A percentile compares a stretch with the other conserved stretches of the same genome.
These are phyloP conservation scores for Coemansia biformis DNA, from an alignment of 192 early-diverging fungal species.

Conservation along the genomic window DNA sequence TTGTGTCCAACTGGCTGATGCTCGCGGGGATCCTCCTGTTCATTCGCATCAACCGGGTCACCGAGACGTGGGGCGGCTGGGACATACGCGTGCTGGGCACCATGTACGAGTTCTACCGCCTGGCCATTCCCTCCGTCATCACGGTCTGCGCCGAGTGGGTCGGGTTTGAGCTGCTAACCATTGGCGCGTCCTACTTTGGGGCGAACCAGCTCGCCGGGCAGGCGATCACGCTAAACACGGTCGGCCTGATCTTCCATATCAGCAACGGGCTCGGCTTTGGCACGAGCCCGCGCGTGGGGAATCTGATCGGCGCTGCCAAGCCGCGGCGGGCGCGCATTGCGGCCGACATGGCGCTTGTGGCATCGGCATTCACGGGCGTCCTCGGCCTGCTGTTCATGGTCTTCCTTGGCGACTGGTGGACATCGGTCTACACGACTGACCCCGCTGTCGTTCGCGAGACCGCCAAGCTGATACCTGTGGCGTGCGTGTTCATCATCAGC, in stretches of 20 bases:
- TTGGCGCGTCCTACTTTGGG: constrained; percentile 73
- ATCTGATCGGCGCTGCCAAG: constrained; percentile 60
- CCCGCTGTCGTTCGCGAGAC: constrained; percentile 62
- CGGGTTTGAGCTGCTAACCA: constrained; percentile 65
- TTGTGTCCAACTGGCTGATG: constrained; percentile 66
- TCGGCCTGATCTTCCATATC: constrained; percentile 67
- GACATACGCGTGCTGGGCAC: constrained; percentile 58
- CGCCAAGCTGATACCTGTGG: constrained; percentile 65
- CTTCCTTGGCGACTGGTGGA: constrained; percentile 24
- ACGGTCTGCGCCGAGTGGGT: constrained; percentile 80
- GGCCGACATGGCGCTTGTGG: constrained; percentile 43
- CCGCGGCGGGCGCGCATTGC: constrained; percentile 57
- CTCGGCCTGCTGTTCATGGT: constrained; percentile 4
- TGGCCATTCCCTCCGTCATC: constrained; percentile 76
- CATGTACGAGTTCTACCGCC: constrained; percentile 55
- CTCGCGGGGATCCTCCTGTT: constrained; percentile 61
- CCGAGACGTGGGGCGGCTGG: constrained; percentile 82
- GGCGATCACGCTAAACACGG: constrained; percentile 56
- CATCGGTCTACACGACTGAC: constrained; percentile 57
- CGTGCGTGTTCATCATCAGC: constrained; percentile 56
- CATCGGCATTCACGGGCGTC: constrained; percentile 52
- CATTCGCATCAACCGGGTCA: constrained; percentile 46
- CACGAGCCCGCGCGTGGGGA: constrained; percentile 70
- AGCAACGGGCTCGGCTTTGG: constrained; percentile 72
- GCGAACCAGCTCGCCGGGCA: constrained; percentile 70